Base-by-base conservation (phyloP, 208 protist genomes). In the Trypanosoma brucei region DNA sequence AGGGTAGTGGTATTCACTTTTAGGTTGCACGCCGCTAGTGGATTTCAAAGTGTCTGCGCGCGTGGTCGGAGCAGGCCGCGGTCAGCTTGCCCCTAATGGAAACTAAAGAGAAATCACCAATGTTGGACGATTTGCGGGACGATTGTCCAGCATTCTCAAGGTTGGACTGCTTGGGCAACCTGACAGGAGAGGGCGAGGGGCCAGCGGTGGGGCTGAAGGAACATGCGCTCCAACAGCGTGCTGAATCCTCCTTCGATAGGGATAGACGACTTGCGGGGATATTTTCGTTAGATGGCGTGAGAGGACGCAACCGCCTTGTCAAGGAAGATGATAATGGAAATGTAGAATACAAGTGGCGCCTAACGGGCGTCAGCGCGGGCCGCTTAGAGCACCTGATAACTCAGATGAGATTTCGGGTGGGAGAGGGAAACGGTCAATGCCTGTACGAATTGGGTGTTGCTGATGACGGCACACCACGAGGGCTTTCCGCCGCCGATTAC, bases 321-420 rank as follows among this genome's bases (percentile, higher is more conserved):
- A 77, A 79, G 38, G 97, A 98, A 64, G 83, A 94, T 44, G 94
- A 98, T 40, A 88, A 96, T 59, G 97, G 97, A 31, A 89, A 96
- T 76, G 83, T 98, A 40, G 95, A 98, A 78, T 98, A 98, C 79
- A 98, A 98, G 76, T 96, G 92, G 86, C 92, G 97, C 34, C 83
- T 98, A 8, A 83, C 92, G 0, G 75, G 65, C 33, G 66, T 93
- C 57, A 88, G 91, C 0, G 58, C 68, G 9, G 63, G 74, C 8
- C 80, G 97, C 40, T 83, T 98, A 37, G 79, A 96, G 65, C 95
- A 98, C 55, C 83, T 98, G 13, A 74, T 97, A 5, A 97, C 92
- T 7, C 97, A 98, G 72, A 91, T 98, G 82, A 88, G 95, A 58
- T 98, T 91, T 69, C 78, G 97, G 22, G 74, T 98, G 7, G 74